phyloP scores from a whole-genome alignment of 2,329 filamentous ascomycete genomes.

The Aspergillus arachidicola region DNA sequence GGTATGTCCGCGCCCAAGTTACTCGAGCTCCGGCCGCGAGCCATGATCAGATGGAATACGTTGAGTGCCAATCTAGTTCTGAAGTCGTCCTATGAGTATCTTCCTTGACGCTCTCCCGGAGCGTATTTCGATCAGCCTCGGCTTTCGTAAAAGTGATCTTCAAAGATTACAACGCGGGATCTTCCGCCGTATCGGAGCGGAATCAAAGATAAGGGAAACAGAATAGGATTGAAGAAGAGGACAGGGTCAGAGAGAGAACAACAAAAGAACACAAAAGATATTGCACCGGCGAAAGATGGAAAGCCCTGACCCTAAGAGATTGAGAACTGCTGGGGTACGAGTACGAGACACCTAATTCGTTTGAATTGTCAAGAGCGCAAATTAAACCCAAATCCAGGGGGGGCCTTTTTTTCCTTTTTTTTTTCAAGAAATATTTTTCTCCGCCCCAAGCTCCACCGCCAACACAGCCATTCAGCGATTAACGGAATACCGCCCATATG shows the following conservation, averaged over 20 bases:
- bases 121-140: neutral
- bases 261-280: neutral
- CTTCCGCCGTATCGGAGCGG: conserved; percentile 1
- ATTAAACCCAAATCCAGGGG: conserved; percentile 1
- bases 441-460: conserved; percentile 1
- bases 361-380: neutral
- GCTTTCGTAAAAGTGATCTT: neutral
- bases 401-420: neutral
- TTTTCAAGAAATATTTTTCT: neutral
- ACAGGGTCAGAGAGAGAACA: conserved; percentile 2
- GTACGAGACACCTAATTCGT: conserved; percentile 2
- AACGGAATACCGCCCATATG: neutral
- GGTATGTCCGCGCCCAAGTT: conserved; percentile 50
- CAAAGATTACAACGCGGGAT: neutral
- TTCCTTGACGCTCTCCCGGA: neutral
- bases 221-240: neutral
- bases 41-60: conserved; percentile 28
- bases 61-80: neutral
- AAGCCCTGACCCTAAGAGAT: conserved; percentile 4
- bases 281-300: neutral
- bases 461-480: conserved; percentile 1
- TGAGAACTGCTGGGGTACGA: neutral
- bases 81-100: neutral
- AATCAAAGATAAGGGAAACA: neutral
- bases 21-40: conserved; percentile 46